Percentiles rank a stretch among this genome's conserved stretches.
Conservation (phyloP, 2,329 filamentous ascomycete genomes). For the Epichloe amarillans region DNA sequence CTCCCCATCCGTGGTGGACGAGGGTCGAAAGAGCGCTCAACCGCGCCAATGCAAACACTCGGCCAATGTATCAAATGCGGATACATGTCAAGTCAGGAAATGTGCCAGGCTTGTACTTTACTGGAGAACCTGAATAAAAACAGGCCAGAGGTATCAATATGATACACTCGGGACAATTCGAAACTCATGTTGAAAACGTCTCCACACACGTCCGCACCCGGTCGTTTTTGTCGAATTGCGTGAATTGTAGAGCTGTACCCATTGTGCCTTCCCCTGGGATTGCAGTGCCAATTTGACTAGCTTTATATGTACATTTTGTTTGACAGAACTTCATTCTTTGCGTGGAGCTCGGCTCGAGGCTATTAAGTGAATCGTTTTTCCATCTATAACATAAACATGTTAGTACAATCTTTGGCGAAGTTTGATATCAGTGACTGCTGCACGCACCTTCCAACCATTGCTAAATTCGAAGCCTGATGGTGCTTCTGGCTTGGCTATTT, state of each 20-base stretch:
- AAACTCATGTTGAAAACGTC: background rate
- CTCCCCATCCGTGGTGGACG: constrained; percentile 20
- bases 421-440: background rate
- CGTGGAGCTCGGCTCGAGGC: constrained; percentile 3
- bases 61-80: constrained; percentile 79
- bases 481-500: constrained; percentile 40
- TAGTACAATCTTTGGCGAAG: background rate
- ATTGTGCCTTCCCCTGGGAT: background rate
- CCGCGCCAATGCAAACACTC: constrained; percentile 52
- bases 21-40: constrained; percentile 15
- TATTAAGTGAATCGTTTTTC: constrained; percentile 38
- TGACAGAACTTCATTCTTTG: background rate
- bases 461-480: constrained; percentile 48
- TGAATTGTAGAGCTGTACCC: background rate
- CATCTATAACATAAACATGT: constrained; percentile 24
- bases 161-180: constrained; percentile 8
- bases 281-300: background rate
- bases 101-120: constrained; percentile 88
- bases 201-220: background rate
- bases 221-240: background rate
- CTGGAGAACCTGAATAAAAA: constrained; percentile 86
- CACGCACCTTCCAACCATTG: constrained; percentile 49
- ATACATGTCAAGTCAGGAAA: constrained; percentile 85
- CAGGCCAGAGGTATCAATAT: constrained; percentile 43
- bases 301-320: constrained; percentile 8